Evolutionary conservation across 2,329 filamentous ascomycete species (phyloP), one percentile per base, ranked within the genome.

Genomic region (Sporothrix humicola): DNA sequence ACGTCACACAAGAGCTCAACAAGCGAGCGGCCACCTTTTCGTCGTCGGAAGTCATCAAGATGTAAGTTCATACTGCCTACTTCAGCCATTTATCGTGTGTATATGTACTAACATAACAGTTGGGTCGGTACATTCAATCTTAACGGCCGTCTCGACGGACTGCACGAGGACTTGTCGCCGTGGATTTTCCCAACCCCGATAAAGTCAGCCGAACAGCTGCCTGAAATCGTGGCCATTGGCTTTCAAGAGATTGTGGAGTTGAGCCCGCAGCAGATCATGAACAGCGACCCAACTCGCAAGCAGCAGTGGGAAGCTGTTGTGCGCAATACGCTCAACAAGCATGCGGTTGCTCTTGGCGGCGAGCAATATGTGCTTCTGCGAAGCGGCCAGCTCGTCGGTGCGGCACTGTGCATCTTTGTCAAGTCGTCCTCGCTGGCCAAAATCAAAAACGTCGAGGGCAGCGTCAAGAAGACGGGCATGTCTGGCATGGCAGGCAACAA

Each of bases 161-260:
- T 94, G 31, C 87, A 91, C 23, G 87, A 93, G 76, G 95, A 98
- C 79, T 85, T 99, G 13, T 92, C 93, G 0, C 86, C 91, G 1
- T 99, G 96, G 96, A 84, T 99, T 3, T 94, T 92, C 79, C 93
- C 93, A 0, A 58, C 13, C 1, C 83, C 87, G 3, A 12, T 54
- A 2, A 81, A 81, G 54, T 79, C 87, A 10, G 87, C 89, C 5
- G 81, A 89, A 3, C 85, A 88, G 65, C 90, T 93, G 75, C 95
- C 96, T 6, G 93, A 95, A 74, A 93, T 99, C 52, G 90, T 97
- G 70, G 94, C 92, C 8, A 91, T 98, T 17, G 96, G 94, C 0
- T 98, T 99, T 78, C 96, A 99, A 80, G 96, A 99, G 82, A 98
- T 99, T 76, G 96, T 99, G n/a, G 93, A 97, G 79, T 85, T 99